Base-by-base conservation (phyloP, 345 rosid genomes). In the Garcia nutans region DNA sequence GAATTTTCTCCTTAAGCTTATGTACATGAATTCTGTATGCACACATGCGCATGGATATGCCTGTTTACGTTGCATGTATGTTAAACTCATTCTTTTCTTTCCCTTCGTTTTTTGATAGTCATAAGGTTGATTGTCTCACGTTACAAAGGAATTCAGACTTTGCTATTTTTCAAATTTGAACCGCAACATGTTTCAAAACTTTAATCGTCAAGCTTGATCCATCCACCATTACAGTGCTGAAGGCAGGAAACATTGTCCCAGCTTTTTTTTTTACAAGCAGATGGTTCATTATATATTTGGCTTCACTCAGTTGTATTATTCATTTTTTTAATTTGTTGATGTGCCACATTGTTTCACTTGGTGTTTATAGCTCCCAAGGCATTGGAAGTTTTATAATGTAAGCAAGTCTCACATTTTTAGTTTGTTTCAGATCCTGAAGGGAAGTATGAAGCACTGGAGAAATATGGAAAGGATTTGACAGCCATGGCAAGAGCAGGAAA, bases 401-500 rank as follows among this genome's bases (percentile, higher is more conserved):
- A 65, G 44, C 23, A 60, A 64, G 41, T 60, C 78, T 83, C 28
- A 75, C 70, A 57, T 78, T 58, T 50, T 9, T 60, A 47, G 58
- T 52, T 78, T 67, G 61, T 68, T 79, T 52, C 87, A 96, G 99
- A 93, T 85, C 98, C 98, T 70, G 99, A 96, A 82, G 98, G 97
- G 6, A 96, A 93, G 90, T 93, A 96, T 45, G 99, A 96, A 86
- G 93, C 97, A 71, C 68, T 96, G 69, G 98, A 92, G 75, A 96
- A 91, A 82, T 96, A 96, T 82, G 99, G 99, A 33, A 93, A 92
- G 78, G 99, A 96, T 84, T 79, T 96, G 83, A 96, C 99, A 15
- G 97, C 97, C 70, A 92, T 96, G 99, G 99, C 97, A 2, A 89
- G 83, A 76, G 94, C 84, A 65, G 99, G 99, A 86, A 96, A 96